Percentiles rank a stretch among this genome's conserved stretches.
Conservation (phyloP, 768 basidiomycete species). For the Hygrophoropsis aurantiaca region DNA sequence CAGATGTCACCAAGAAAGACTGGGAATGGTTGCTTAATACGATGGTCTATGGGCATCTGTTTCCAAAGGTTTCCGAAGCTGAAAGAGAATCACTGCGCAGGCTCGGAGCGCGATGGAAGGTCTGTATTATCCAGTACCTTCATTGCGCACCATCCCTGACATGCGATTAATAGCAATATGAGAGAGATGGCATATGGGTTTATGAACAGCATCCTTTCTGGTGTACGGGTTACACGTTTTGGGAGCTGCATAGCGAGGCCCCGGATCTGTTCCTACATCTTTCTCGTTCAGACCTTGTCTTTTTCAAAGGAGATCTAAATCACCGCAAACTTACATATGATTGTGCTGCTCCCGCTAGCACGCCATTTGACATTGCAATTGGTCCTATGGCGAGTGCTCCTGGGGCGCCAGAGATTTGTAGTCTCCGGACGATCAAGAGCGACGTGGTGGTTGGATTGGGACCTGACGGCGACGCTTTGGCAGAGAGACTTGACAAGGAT, state of each 20-base stretch:
- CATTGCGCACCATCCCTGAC: too few species aligned
- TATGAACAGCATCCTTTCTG: conserved; percentile 95
- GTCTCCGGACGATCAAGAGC: conserved; percentile 89
- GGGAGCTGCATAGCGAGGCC: conserved; percentile 81
- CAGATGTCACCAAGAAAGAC: conserved; percentile 90
- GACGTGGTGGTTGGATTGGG: conserved; percentile 92
- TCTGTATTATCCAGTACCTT: conserved; percentile 20
- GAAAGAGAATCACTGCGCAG: conserved; percentile 80
- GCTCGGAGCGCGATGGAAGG: conserved; percentile 90
- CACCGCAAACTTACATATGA: conserved; percentile 90
- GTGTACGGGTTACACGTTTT: conserved; percentile 96
- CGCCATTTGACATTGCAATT: conserved; percentile 87
- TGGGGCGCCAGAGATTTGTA: conserved; percentile 85
- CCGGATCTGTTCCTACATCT: conserved; percentile 93
- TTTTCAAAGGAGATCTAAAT: conserved; percentile 94
- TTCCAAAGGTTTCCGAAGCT: conserved; percentile 76
- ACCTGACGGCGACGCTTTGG: conserved; percentile 61
- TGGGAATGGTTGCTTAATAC: conserved; percentile 91
- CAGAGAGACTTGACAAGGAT: conserved; percentile 76
- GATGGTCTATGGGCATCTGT: conserved; percentile 90
- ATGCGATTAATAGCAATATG: conserved; percentile 65
- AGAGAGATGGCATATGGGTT: conserved; percentile 88
- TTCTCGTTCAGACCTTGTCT: conserved; percentile 84
- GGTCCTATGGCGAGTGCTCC: conserved; percentile 88
- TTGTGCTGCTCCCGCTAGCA: conserved; percentile 81